phyloP scores from a whole-genome alignment of 192 early-diverging fungal species.

The Cladochytrium replicatum region DNA sequence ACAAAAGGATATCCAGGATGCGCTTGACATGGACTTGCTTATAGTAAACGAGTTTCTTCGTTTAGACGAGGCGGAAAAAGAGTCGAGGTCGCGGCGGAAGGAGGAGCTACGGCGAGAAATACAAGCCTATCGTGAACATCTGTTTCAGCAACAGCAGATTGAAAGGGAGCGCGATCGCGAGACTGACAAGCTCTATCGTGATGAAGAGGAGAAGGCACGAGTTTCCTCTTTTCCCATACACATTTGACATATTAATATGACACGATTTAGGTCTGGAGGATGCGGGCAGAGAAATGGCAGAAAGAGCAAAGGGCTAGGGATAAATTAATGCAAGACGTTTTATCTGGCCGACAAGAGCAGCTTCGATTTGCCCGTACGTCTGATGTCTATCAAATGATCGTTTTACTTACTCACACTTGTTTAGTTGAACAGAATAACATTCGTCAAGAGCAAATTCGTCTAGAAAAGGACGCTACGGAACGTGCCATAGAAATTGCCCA shows the following conservation, averaged over 20 bases:
- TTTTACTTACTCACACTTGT: neutral
- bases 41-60: constrained; percentile 34
- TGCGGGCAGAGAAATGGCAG: constrained; percentile 37
- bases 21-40: constrained; percentile 32
- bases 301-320: constrained; percentile 39
- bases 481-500: constrained; percentile 22
- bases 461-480: too few species aligned
- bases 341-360: constrained; percentile 33
- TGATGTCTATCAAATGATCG: neutral
- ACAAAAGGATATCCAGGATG: constrained; percentile 23
- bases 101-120: constrained; percentile 35
- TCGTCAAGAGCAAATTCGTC: constrained; percentile 16
- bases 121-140: constrained; percentile 33
- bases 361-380: constrained; percentile 26
- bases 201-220: constrained; percentile 31
- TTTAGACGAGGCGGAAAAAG: constrained; percentile 28
- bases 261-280: constrained; percentile 27
- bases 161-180: constrained; percentile 31
- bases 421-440: constrained; percentile 25
- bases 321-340: constrained; percentile 39
- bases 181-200: constrained; percentile 27
- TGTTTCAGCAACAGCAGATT: constrained; percentile 18
- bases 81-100: constrained; percentile 14
- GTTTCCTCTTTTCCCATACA: neutral
- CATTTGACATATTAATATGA: neutral